A percentile compares a stretch with the other conserved stretches of the same genome.
Conservation (phyloP, 495 filamentous ascomycete species). For the Cercophora newfieldiana region DNA sequence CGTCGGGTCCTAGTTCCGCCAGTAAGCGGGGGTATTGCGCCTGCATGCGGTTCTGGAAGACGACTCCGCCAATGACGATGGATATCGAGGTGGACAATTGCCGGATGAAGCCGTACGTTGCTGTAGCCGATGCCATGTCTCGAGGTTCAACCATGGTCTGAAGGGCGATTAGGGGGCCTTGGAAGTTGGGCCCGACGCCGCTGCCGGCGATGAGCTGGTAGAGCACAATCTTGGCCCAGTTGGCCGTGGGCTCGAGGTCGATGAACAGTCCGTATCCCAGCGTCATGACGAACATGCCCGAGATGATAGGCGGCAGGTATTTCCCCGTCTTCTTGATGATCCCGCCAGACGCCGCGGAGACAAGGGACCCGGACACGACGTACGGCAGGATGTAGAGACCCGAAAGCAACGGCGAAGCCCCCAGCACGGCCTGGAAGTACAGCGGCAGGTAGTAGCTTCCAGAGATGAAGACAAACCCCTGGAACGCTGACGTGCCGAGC, state of each 20-base stretch:
- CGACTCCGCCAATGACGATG: constrained; percentile 76
- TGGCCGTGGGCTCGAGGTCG: constrained; percentile 49
- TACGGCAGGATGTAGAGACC: constrained; percentile 80
- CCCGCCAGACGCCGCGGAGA: constrained; percentile 64
- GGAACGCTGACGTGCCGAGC: constrained; percentile 60
- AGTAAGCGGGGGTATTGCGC: constrained; percentile 41
- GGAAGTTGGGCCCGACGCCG: constrained; percentile 68
- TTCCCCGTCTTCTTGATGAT: constrained; percentile 72
- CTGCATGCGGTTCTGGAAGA: constrained; percentile 69
- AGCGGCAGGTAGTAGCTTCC: constrained; percentile 75
- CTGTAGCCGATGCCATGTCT: constrained; percentile 76
- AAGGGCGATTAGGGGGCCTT: constrained; percentile 76
- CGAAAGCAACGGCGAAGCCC: constrained; percentile 68
- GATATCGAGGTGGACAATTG: constrained; percentile 70
- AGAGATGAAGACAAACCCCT: constrained; percentile 73
- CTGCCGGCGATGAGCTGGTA: constrained; percentile 67
- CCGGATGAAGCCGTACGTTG: constrained; percentile 72
- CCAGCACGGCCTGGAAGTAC: constrained; percentile 76
- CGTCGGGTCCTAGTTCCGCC: constrained; percentile 42
- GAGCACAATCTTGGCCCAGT: constrained; percentile 60
- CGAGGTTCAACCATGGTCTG: constrained; percentile 67
- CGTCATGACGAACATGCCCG: constrained; percentile 57
- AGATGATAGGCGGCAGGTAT: constrained; percentile 55
- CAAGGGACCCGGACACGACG: constrained; percentile 66
- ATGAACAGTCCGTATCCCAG: constrained; percentile 68